Conservation (phyloP, 129 eudicot species). For the Pulicaria dysenterica region DNA sequence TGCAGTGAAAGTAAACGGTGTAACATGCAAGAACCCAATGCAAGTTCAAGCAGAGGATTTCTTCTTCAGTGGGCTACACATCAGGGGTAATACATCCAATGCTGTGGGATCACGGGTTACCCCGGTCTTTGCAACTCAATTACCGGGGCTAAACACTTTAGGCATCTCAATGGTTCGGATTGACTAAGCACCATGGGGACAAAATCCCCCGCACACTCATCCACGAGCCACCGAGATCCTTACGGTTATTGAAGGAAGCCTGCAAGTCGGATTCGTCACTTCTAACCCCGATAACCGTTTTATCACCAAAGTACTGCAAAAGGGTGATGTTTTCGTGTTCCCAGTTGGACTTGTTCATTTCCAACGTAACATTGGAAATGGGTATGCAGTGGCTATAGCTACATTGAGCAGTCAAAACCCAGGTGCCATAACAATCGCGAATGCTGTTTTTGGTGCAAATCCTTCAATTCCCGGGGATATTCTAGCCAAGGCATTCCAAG, state of each 20-base stretch:
- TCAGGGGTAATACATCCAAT: slow-evolving; percentile 50
- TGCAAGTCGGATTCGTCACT: slow-evolving; percentile 47
- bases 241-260: slow-evolving; percentile 44
- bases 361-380: slow-evolving; percentile 41
- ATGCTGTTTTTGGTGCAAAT: slow-evolving; percentile 47
- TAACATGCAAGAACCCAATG: slow-evolving; percentile 44
- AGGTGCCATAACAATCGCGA: slow-evolving; percentile 43
- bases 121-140: slow-evolving; percentile 33
- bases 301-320: slow-evolving; percentile 42
- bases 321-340: slow-evolving; percentile 56
- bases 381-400: slow-evolving; percentile 42
- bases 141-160: slow-evolving; percentile 55
- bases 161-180: slow-evolving; percentile 45
- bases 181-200: slow-evolving; percentile 50
- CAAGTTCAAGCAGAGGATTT: slow-evolving; percentile 43
- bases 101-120: slow-evolving; percentile 45
- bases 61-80: slow-evolving; percentile 45
- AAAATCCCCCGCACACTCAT: slow-evolving; percentile 49
- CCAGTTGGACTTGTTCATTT: slow-evolving; percentile 53
- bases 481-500: slow-evolving; percentile 47
- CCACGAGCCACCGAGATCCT: slow-evolving; percentile 54
- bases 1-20: slow-evolving; percentile 45
- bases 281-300: slow-evolving; percentile 45
- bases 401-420: slow-evolving; percentile 54
- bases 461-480: slow-evolving; percentile 39